Evolutionary conservation across 140 eudicot species (phyloP), one percentile per base, ranked within the genome.

Genomic region (Bidens hawaiensis): DNA sequence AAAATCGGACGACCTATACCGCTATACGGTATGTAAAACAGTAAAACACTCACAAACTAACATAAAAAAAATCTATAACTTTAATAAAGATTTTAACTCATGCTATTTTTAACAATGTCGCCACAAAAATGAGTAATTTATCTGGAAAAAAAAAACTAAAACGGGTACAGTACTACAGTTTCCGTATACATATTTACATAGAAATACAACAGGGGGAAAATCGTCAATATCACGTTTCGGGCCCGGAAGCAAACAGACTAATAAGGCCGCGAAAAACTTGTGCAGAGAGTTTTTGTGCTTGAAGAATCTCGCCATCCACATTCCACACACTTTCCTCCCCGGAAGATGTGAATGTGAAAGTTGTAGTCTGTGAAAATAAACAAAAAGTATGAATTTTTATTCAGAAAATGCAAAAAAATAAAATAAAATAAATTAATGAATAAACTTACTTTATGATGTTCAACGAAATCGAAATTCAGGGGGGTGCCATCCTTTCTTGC

Each of bases 181-280:
- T 19, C 63, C 17, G 52, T 46, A 27, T 55, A 17, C 25, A 57
- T 28, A 64, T 31, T 17, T 63, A 69, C 68, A 69, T 28, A 45
- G 12, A 58, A 45, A 33, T 24, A 66, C 19, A 30, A 6, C 15
- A 62, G 42, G 51, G 67, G 23, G 23, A 24, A 2, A 55, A 46
- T 28, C 8, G 14, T 41, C 54, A 24, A 27, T 76, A 24, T 69
- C 65, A 70, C 14, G 51, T 74, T 45, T 88, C 89, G 28, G 99
- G 96, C 14, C 99, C 99, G 11, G 83, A 61, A 27, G 99, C 99
- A 72, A 93, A 93, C 80, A 93, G 66, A 78, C 78, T 81, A 64
- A 93, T 62, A 30, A 93, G 90, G 16, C 99, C 96, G 5, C 96
- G 89, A 64, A 88, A 85, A 46, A 93, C 99, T 82, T 93, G 99